phyloP scores from a whole-genome alignment of 1,284 basidiomycete species.

The Ganoderma sp. region DNA sequence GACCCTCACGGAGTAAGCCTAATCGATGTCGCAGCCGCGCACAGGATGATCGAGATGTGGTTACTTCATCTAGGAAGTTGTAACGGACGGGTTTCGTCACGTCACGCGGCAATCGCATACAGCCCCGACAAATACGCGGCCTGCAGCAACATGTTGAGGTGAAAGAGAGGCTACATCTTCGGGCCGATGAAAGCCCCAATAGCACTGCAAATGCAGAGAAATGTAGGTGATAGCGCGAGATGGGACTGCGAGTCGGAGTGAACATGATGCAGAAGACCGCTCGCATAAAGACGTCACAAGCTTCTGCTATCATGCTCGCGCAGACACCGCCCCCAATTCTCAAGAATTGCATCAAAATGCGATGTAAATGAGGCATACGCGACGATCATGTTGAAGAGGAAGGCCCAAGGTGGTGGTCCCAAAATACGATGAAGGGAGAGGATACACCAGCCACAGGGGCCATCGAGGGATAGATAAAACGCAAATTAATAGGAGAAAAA shows the following conservation, averaged over 20 bases:
- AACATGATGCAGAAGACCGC: neutral
- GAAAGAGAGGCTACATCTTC: neutral
- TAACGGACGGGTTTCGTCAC: neutral
- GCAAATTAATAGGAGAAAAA: slow-evolving; percentile 17
- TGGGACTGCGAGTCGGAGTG: neutral
- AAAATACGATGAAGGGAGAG: neutral
- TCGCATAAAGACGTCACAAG: neutral
- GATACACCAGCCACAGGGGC: neutral
- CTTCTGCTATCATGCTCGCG: neutral
- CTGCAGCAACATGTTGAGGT: neutral
- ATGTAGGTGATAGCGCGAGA: neutral
- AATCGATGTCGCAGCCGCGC: neutral
- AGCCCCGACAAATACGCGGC: neutral
- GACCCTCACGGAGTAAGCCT: neutral
- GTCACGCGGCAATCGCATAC: neutral
- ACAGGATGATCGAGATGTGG: slow-evolving; percentile 1
- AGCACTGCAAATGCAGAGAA: neutral
- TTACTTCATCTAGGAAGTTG: neutral
- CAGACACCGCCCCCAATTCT: no score
- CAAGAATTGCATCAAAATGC: neutral
- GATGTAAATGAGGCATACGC: neutral
- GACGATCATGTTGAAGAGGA: neutral
- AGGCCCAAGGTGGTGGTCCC: neutral
- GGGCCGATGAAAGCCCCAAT: neutral
- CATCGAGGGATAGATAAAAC: neutral